These are phyloP conservation scores for Nigrograna mackinnonii DNA, from an alignment of 2,329 filamentous ascomycete species.

Conservation along the genomic window DNA sequence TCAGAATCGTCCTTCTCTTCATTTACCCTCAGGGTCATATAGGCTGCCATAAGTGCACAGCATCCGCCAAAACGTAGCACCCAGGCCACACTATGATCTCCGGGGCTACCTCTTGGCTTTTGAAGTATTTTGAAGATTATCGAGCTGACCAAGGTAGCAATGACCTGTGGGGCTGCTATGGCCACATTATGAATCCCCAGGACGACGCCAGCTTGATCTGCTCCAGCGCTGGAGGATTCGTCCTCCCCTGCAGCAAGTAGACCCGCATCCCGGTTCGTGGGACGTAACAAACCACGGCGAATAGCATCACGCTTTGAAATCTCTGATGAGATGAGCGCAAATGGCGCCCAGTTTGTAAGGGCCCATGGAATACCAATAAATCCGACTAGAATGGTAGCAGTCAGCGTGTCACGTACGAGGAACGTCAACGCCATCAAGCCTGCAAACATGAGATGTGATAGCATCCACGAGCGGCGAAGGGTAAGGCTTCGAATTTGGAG, in stretches of 20 bases:
- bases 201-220: conserved; percentile 85
- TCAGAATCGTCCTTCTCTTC: conserved; percentile 55
- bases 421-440: conserved; percentile 82
- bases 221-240: conserved; percentile 59
- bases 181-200: conserved; percentile 96
- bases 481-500: conserved; percentile 83
- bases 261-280: conserved; percentile 40
- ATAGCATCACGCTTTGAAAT: conserved; percentile 81
- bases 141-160: conserved; percentile 83
- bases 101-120: conserved; percentile 81
- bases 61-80: conserved; percentile 83
- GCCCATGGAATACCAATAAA: conserved; percentile 91
- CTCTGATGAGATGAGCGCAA: conserved; percentile 91
- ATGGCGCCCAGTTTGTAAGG: conserved; percentile 90
- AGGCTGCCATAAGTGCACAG: conserved; percentile 77
- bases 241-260: conserved; percentile 50
- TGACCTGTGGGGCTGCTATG: conserved; percentile 86
- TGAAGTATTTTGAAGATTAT: conserved; percentile 84
- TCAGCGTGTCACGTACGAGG: conserved; percentile 70
- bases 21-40: conserved; percentile 68
- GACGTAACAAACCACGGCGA: conserved; percentile 53
- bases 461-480: conserved; percentile 83
- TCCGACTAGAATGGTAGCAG: conserved; percentile 76
- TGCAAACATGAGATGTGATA: conserved; percentile 83
- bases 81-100: conserved; percentile 85